phyloP scores from a whole-genome alignment of 1,284 basidiomycete genomes.

The Marasmius oreades region DNA sequence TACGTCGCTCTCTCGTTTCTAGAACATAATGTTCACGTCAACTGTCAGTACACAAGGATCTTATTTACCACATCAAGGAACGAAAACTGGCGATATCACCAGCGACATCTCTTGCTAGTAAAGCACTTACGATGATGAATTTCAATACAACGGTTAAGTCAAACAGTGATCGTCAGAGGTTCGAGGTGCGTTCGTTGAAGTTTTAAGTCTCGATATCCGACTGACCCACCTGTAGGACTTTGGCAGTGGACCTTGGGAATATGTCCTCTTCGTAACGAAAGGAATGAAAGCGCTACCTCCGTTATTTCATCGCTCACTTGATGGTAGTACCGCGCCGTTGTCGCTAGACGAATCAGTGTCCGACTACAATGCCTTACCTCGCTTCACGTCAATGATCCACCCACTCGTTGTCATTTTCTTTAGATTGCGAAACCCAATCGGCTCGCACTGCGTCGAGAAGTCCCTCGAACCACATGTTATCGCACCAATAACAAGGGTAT shows the following conservation, averaged over 20 bases:
- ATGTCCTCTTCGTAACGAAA: background rate
- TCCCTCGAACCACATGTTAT: background rate
- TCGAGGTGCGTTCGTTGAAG: background rate
- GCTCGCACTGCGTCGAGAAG: background rate
- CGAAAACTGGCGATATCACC: background rate
- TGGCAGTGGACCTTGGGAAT: background rate
- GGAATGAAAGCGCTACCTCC: background rate
- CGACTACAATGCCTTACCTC: background rate
- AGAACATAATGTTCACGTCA: background rate
- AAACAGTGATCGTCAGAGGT: background rate
- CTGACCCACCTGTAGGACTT: background rate
- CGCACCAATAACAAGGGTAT: background rate
- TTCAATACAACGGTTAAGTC: background rate
- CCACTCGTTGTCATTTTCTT: background rate
- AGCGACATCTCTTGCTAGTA: background rate
- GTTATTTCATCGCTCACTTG: background rate
- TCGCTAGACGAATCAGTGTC: background rate
- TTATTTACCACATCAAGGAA: background rate
- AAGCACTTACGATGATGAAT: background rate
- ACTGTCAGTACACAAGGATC: background rate
- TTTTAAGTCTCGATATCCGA: background rate
- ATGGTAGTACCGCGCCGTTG: background rate
- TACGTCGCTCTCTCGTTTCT: background rate
- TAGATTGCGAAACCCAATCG: background rate
- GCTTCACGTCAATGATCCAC: background rate